These are phyloP conservation scores for Sphaceloma murrayae DNA, from an alignment of 2,329 filamentous ascomycete species.

Conservation along the genomic window DNA sequence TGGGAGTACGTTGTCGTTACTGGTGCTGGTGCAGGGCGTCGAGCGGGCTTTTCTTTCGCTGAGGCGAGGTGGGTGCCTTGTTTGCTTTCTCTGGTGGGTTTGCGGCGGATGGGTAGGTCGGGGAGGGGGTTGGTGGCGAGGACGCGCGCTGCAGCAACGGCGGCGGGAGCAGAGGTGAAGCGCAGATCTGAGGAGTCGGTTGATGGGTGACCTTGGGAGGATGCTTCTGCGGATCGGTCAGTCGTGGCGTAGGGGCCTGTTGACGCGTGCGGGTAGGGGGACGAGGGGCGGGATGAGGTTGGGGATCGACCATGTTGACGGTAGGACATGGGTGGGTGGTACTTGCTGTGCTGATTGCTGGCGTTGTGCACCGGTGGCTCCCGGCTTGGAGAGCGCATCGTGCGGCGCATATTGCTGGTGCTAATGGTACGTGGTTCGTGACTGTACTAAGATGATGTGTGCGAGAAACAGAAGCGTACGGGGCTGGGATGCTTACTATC, in stretches of 20 bases:
- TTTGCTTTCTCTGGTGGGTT: background rate
- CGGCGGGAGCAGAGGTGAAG: slow-evolving; percentile 11
- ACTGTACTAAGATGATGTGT: background rate
- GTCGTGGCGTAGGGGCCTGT: slow-evolving; percentile 1
- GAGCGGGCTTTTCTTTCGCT: background rate
- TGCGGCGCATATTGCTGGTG: slow-evolving; percentile 3
- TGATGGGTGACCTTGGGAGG: background rate
- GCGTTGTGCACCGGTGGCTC: background rate
- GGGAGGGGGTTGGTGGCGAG: background rate
- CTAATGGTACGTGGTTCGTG: background rate
- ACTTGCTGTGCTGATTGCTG: background rate
- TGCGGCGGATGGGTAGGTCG: background rate
- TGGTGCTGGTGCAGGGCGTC: background rate
- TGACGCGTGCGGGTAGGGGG: slow-evolving; percentile 1
- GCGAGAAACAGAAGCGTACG: background rate
- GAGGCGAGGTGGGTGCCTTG: background rate
- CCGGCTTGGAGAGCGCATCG: slow-evolving; percentile 2
- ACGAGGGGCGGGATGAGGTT: background rate
- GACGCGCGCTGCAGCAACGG: slow-evolving; percentile 6
- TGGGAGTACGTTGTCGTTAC: background rate
- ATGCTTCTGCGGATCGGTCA: slow-evolving; percentile 4
- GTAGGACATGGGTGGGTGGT: too few species aligned
- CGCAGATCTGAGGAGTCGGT: background rate
- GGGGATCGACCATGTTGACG: background rate
- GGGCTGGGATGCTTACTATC: background rate